phyloP scores from a whole-genome alignment of 2,329 filamentous ascomycete genomes.

The Nemania sp. region DNA sequence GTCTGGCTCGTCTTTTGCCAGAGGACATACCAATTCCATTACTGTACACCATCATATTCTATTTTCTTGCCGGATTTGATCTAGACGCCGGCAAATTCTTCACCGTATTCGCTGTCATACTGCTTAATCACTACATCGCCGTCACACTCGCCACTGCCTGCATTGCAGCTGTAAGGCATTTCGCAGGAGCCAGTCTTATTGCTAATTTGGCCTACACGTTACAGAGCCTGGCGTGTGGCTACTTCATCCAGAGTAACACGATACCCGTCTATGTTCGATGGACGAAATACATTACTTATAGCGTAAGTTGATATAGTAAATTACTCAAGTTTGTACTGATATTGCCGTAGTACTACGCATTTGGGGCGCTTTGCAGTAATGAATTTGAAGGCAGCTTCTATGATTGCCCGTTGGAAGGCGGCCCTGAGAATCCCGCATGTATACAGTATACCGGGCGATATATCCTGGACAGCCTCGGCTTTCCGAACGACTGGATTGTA shows the following conservation, averaged over 20 bases:
- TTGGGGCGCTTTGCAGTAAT: slow-evolving; percentile 71
- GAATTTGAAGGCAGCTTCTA: slow-evolving; percentile 75
- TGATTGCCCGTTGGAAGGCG: slow-evolving; percentile 66
- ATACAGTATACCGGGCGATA: slow-evolving; percentile 69
- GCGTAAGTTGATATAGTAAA: slow-evolving; percentile 47
- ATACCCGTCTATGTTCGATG: slow-evolving; percentile 79
- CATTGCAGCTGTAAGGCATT: slow-evolving; percentile 66
- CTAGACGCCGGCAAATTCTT: slow-evolving; percentile 67
- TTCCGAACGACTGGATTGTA: slow-evolving; percentile 68
- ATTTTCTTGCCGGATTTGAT: slow-evolving; percentile 78
- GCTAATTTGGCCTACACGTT: slow-evolving; percentile 74
- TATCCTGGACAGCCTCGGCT: slow-evolving; percentile 69
- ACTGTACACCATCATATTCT: slow-evolving; percentile 70
- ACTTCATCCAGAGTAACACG: slow-evolving; percentile 73
- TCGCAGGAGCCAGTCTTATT: slow-evolving; percentile 71
- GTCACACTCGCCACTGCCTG: slow-evolving; percentile 72
- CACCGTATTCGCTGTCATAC: slow-evolving; percentile 68
- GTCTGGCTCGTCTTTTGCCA: slow-evolving; percentile 68
- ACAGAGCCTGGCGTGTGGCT: slow-evolving; percentile 75
- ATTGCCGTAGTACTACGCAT: slow-evolving; percentile 62
- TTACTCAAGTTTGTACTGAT: slow-evolving; percentile 19
- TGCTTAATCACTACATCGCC: slow-evolving; percentile 74
- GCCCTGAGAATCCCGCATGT: slow-evolving; percentile 66
- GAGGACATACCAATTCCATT: slow-evolving; percentile 76
- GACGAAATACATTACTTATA: slow-evolving; percentile 70